A percentile compares a stretch with the other conserved stretches of the same genome.
Conservation (phyloP, 176 grass and related monocot genomes). For the Triticum dicoccoides region DNA sequence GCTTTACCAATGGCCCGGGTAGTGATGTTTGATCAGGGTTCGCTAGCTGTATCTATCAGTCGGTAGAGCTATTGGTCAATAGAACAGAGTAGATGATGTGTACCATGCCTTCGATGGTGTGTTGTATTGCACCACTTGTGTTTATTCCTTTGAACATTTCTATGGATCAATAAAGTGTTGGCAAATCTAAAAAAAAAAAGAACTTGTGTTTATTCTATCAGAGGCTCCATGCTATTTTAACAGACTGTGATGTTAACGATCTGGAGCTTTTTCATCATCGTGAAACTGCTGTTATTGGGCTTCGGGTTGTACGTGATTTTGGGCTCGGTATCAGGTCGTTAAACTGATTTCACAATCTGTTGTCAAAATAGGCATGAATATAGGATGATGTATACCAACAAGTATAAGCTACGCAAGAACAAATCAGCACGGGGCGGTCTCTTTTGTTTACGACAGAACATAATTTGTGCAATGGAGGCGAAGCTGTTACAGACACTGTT, state of each 20-base stretch:
- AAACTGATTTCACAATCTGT: not conserved
- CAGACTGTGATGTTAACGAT: not conserved
- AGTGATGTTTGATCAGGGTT: constrained; percentile 18
- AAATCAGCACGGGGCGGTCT: not conserved
- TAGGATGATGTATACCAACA: not conserved
- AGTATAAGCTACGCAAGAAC: not conserved
- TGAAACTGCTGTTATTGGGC: not conserved
- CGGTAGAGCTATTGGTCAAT: not conserved
- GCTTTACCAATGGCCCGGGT: constrained; percentile 21
- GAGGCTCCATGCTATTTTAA: not conserved
- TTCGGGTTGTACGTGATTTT: not conserved
- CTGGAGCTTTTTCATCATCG: not conserved
- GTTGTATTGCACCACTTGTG: not conserved
- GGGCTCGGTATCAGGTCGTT: not conserved
- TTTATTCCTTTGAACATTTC: not conserved
- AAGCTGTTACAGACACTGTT: not conserved
- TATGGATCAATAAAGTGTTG: too few species aligned
- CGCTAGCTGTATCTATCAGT: not conserved
- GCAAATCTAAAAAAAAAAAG: too few species aligned
- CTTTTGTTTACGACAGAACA: not conserved
- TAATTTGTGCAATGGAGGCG: not conserved
- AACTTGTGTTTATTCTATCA: not conserved
- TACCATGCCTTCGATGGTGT: not conserved
- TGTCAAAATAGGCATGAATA: not conserved
- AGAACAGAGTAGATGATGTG: not conserved